A percentile compares a stretch with the other conserved stretches of the same genome.
Evolutionary conservation across 306 rosid genomes (phyloP).

Genomic region (Fragaria nilgerrensis): DNA sequence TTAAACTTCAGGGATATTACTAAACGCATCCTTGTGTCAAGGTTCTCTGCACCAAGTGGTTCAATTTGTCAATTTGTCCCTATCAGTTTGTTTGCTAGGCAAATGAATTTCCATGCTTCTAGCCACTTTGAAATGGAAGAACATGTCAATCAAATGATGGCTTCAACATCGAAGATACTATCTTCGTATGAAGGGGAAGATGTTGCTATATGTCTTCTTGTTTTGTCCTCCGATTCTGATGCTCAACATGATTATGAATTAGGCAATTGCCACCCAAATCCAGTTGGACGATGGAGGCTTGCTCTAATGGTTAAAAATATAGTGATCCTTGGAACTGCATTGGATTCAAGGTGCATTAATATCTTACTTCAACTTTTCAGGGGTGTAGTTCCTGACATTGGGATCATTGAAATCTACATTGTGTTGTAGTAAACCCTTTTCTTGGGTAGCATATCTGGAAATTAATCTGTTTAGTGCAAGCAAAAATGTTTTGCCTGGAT

Average conservation of each 20-base stretch:
- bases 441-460: not conserved
- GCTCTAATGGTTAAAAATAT: slow-evolving; percentile 59
- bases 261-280: slow-evolving; percentile 33
- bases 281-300: slow-evolving; percentile 64
- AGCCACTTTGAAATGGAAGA: slow-evolving; percentile 38
- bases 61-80: slow-evolving; percentile 64
- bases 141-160: slow-evolving; percentile 44
- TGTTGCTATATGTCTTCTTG: slow-evolving; percentile 71
- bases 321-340: slow-evolving; percentile 53
- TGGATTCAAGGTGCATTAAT: slow-evolving; percentile 67
- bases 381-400: not conserved
- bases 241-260: slow-evolving; percentile 31
- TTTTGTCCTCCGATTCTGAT: slow-evolving; percentile 52
- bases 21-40: slow-evolving; percentile 52
- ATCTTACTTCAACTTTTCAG: slow-evolving; percentile 15
- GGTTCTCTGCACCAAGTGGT: slow-evolving; percentile 49
- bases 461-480: not conserved
- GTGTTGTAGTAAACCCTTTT: not conserved
- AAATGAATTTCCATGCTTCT: slow-evolving; percentile 34
- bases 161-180: slow-evolving; percentile 45
- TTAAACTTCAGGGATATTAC: slow-evolving; percentile 64
- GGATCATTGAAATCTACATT: not conserved
- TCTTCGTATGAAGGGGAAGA: slow-evolving; percentile 41
- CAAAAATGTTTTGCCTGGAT: not conserved
- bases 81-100: slow-evolving; percentile 53